phyloP scores from a whole-genome alignment of 805 yeast species.

The Candida patagonica region DNA sequence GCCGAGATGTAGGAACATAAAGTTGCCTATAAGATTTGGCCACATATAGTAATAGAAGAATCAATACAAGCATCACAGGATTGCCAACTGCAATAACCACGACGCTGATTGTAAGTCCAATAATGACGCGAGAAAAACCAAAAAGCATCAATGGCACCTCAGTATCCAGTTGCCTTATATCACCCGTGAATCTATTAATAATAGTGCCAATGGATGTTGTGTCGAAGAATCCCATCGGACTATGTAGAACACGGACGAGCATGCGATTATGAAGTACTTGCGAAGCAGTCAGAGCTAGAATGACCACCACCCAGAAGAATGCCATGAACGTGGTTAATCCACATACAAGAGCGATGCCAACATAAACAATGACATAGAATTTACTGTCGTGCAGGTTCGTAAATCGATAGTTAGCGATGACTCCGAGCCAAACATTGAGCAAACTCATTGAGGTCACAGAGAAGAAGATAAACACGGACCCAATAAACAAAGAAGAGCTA shows the following conservation, averaged over 20 bases:
- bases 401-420: slow-evolving; percentile 58
- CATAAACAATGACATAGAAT: slow-evolving; percentile 38
- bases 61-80: slow-evolving; percentile 50
- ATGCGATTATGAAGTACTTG: slow-evolving; percentile 48
- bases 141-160: slow-evolving; percentile 58
- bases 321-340: slow-evolving; percentile 42
- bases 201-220: slow-evolving; percentile 83
- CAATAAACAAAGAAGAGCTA: slow-evolving; percentile 23
- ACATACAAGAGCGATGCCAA: slow-evolving; percentile 41
- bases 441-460: no score
- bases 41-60: slow-evolving; percentile 39
- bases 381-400: slow-evolving; percentile 38
- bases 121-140: slow-evolving; percentile 43
- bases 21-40: slow-evolving; percentile 42
- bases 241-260: slow-evolving; percentile 48
- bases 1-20: slow-evolving; percentile 67
- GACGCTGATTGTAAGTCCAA: slow-evolving; percentile 47
- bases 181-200: slow-evolving; percentile 78
- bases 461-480: slow-evolving; percentile 48
- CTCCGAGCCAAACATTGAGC: slow-evolving; percentile 72
- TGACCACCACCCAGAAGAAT: slow-evolving; percentile 30
- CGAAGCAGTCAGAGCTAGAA: slow-evolving; percentile 45
- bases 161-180: slow-evolving; percentile 75
- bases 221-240: slow-evolving; percentile 79
- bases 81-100: slow-evolving; percentile 58